phyloP scores from a whole-genome alignment of 805 yeast species.

The Suhomyces prunicola region DNA sequence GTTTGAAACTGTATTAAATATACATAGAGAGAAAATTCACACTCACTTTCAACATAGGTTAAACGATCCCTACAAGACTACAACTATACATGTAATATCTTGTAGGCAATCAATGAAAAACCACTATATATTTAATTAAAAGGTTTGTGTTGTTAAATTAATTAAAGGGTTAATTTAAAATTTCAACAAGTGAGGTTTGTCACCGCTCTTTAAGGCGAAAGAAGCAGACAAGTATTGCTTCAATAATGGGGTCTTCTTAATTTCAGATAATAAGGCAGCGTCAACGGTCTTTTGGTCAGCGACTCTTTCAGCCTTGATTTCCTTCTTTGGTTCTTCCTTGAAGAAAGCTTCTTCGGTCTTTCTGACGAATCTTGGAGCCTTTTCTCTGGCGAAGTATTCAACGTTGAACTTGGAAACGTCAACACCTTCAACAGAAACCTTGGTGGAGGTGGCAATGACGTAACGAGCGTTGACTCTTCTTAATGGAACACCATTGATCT shows the following conservation, averaged over 20 bases:
- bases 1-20: slow-evolving; percentile 24
- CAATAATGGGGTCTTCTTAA: slow-evolving; percentile 96
- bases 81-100: slow-evolving; percentile 4
- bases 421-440: slow-evolving; percentile 73
- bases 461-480: slow-evolving; percentile 99
- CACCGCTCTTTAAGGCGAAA: slow-evolving; percentile 97
- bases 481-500: slow-evolving; percentile 98
- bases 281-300: slow-evolving; percentile 96
- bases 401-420: slow-evolving; percentile 89
- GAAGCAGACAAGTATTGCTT: slow-evolving; percentile 94
- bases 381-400: slow-evolving; percentile 96
- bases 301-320: slow-evolving; percentile 88
- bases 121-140: slow-evolving; percentile 1
- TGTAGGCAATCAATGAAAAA: slow-evolving; percentile 1
- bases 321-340: slow-evolving; percentile 73
- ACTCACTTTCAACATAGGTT: slow-evolving; percentile 6
- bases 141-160: background rate
- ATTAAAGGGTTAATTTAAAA: slow-evolving; percentile 77
- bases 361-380: slow-evolving; percentile 75
- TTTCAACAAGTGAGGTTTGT: slow-evolving; percentile 96
- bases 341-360: slow-evolving; percentile 91
- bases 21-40: slow-evolving; percentile 23
- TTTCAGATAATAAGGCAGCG: slow-evolving; percentile 85
- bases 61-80: background rate
- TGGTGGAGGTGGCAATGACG: slow-evolving; percentile 98